phyloP scores from a whole-genome alignment of 345 rosid species.

The Xanthoceras sorbifolium region DNA sequence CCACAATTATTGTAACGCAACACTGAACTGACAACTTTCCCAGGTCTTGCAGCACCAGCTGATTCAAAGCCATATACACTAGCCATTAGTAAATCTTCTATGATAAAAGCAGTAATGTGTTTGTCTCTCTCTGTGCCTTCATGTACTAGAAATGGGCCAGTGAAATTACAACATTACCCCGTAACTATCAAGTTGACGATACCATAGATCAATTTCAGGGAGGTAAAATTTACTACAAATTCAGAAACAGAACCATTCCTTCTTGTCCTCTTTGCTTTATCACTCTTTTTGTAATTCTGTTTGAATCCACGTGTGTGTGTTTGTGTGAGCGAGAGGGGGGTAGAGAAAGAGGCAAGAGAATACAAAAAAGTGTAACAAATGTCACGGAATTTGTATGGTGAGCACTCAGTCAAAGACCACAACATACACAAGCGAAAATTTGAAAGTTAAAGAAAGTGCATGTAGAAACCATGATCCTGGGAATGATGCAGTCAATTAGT shows the following conservation, averaged over 20 bases:
- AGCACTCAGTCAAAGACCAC: not conserved
- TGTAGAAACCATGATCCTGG: not conserved
- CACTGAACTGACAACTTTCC: constrained; percentile 83
- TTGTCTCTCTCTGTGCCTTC: not conserved
- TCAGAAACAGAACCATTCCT: not conserved
- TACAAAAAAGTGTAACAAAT: not conserved
- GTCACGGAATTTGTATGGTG: not conserved
- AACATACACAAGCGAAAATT: not conserved
- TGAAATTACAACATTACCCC: not conserved
- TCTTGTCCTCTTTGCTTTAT: not conserved
- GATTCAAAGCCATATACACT: constrained; percentile 18
- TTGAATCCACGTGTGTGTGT: not conserved
- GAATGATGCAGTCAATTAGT: not conserved
- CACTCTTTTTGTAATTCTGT: no score
- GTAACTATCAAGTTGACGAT: not conserved
- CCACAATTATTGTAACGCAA: constrained; percentile 84
- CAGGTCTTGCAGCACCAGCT: constrained; percentile 81
- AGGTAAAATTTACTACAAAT: not conserved
- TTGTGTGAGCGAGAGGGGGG: not conserved
- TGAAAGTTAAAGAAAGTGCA: not conserved
- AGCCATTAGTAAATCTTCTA: not conserved
- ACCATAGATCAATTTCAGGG: not conserved
- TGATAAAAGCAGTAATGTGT: not conserved
- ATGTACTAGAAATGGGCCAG: not conserved
- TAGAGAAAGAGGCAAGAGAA: not conserved